Conservation (phyloP, 2,329 filamentous ascomycete genomes). For the Pleomassaria siparia region DNA sequence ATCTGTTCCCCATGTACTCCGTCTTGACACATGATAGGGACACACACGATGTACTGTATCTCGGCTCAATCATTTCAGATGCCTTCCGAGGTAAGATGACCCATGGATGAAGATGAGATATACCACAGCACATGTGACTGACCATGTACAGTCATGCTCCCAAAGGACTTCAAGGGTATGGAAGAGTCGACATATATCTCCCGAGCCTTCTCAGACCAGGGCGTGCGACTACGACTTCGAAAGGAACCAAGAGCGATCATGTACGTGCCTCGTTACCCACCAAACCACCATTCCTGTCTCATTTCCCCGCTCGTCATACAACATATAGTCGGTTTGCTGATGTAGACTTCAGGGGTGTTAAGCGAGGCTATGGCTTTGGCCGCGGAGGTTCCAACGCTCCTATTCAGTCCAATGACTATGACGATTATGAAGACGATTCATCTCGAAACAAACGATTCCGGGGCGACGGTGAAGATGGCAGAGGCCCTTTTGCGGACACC, state of each 20-base stretch:
- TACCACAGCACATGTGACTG: constrained; percentile 7
- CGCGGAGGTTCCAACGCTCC: constrained; percentile 5
- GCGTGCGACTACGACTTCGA: constrained; percentile 76
- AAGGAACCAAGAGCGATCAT: constrained; percentile 68
- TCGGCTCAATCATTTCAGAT: constrained; percentile 60
- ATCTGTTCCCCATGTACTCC: neutral
- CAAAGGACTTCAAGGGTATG: constrained; percentile 78
- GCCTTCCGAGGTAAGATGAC: constrained; percentile 67
- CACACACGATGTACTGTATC: constrained; percentile 49
- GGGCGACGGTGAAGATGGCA: constrained; percentile 9
- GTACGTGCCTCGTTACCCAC: constrained; percentile 3
- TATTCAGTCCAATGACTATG: constrained; percentile 5
- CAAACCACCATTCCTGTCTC: constrained; percentile 1
- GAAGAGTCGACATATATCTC: constrained; percentile 80
- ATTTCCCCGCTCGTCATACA: too few species aligned
- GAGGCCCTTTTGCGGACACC: constrained; percentile 7
- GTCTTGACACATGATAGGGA: constrained; percentile 19
- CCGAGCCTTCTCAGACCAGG: constrained; percentile 81
- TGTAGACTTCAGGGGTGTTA: constrained; percentile 23
- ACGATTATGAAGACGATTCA: constrained; percentile 7
- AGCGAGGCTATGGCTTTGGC: constrained; percentile 17
- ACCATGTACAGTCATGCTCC: constrained; percentile 42
- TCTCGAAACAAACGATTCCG: constrained; percentile 12
- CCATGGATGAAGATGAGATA: too few species aligned
- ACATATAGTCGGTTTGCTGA: too few species aligned